These are phyloP conservation scores for Mortierella sp. DNA, from an alignment of 371 early-diverging fungal genomes.

Conservation along the genomic window DNA sequence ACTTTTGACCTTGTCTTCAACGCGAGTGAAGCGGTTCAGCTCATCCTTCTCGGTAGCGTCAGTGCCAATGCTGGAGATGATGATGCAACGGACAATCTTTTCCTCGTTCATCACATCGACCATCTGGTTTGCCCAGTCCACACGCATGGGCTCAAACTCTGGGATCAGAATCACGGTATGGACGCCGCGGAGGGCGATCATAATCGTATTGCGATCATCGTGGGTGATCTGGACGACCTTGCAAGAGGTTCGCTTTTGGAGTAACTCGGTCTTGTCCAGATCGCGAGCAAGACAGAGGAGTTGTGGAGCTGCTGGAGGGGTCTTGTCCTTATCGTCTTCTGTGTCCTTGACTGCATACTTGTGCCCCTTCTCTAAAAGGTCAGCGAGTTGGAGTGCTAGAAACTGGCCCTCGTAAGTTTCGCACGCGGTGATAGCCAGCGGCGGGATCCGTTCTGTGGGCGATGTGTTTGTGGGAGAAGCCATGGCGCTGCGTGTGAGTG, in stretches of 20 bases:
- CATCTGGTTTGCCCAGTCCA: constrained; percentile 19
- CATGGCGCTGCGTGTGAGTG: no score
- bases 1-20: constrained; percentile 31
- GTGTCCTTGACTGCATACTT: no score
- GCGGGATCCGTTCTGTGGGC: neutral
- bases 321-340: neutral
- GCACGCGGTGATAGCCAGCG: constrained; percentile 40
- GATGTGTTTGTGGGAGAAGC: neutral
- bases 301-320: neutral
- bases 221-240: constrained; percentile 26
- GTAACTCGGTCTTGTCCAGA: constrained; percentile 1
- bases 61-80: constrained; percentile 44
- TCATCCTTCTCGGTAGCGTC: constrained; percentile 34
- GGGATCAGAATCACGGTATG: constrained; percentile 36
- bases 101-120: constrained; percentile 21
- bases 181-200: constrained; percentile 23
- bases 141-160: constrained; percentile 26
- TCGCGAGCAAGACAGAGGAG: constrained; percentile 34
- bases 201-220: constrained; percentile 20
- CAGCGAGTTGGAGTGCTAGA: constrained; percentile 24
- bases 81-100: constrained; percentile 26
- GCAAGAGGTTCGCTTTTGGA: constrained; percentile 3
- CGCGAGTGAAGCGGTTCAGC: constrained; percentile 11
- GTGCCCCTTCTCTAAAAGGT: constrained; percentile 10
- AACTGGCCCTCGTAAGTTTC: constrained; percentile 32